Conservation (phyloP, 192 early-diverging fungal species). For the Mortierella claussenii region DNA sequence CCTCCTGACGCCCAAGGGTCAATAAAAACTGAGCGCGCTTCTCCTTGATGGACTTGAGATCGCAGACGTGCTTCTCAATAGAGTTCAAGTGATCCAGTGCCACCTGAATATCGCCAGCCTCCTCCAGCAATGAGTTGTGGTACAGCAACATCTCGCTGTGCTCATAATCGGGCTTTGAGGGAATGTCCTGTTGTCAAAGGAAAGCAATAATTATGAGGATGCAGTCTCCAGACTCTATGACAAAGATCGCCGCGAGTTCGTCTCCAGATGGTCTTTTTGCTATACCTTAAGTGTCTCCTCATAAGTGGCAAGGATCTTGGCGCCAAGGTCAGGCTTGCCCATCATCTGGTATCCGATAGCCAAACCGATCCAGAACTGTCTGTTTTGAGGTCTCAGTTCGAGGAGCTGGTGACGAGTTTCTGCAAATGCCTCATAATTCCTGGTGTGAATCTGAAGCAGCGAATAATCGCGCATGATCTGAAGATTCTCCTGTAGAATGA, state of each 20-base stretch:
- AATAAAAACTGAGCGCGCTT: constrained; percentile 77
- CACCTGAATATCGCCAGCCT: constrained; percentile 76
- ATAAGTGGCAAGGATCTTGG: constrained; percentile 75
- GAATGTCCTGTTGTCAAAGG: constrained; percentile 38
- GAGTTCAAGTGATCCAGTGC: constrained; percentile 84
- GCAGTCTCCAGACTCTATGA: no score
- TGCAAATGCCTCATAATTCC: constrained; percentile 86
- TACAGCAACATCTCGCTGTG: constrained; percentile 88
- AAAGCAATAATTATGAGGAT: no score
- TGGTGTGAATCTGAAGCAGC: constrained; percentile 85
- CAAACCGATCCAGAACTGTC: constrained; percentile 87
- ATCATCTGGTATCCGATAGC: constrained; percentile 87
- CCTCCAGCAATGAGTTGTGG: constrained; percentile 87
- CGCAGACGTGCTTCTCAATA: constrained; percentile 79
- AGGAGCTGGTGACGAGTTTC: constrained; percentile 78
- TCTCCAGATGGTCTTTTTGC: no score
- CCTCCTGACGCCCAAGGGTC: constrained; percentile 73
- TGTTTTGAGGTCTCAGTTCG: constrained; percentile 72
- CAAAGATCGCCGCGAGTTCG: no score
- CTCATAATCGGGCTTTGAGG: constrained; percentile 66
- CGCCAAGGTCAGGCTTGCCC: constrained; percentile 77
- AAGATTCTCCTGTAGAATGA: constrained; percentile 76
- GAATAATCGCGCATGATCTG: constrained; percentile 93
- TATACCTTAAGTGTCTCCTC: constrained; percentile 77
- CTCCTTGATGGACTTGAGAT: constrained; percentile 79